These are phyloP conservation scores for Dianthus caryophyllus DNA, from an alignment of 148 eudicot genomes.

Conservation along the genomic window DNA sequence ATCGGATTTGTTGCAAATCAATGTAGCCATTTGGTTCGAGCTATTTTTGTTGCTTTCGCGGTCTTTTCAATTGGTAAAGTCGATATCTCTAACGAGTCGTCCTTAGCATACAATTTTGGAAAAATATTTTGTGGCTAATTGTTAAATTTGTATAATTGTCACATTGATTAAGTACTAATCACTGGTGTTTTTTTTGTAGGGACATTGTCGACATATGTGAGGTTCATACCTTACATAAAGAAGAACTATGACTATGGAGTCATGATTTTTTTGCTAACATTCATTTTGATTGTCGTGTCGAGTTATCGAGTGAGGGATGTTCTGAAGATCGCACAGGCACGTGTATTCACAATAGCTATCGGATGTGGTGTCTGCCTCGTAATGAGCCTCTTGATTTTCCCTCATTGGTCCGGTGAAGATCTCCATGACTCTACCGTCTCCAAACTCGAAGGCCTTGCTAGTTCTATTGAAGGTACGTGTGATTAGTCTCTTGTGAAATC, in stretches of 20 bases:
- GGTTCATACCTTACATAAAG: slow-evolving; percentile 88
- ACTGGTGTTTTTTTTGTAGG: slow-evolving; percentile 51
- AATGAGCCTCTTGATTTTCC: slow-evolving; percentile 72
- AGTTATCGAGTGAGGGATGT: slow-evolving; percentile 70
- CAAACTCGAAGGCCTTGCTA: slow-evolving; percentile 80
- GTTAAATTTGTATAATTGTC: too few relatives aligned
- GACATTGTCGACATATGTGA: slow-evolving; percentile 56
- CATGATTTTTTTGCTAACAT: slow-evolving; percentile 80
- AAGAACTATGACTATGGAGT: slow-evolving; percentile 85
- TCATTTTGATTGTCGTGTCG: slow-evolving; percentile 72
- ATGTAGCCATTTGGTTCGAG: slow-evolving; percentile 43
- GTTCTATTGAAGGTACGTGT: slow-evolving; percentile 58
- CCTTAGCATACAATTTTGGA: not conserved
- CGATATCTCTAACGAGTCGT: not conserved
- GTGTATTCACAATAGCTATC: slow-evolving; percentile 61
- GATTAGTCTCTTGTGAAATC: not conserved
- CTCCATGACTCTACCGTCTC: slow-evolving; percentile 68
- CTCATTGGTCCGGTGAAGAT: slow-evolving; percentile 89
- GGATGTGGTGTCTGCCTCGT: slow-evolving; percentile 77
- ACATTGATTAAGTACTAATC: too few relatives aligned
- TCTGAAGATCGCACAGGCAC: slow-evolving; percentile 61
- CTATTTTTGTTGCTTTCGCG: slow-evolving; percentile 61
- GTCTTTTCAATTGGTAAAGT: slow-evolving; percentile 67
- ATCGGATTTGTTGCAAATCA: slow-evolving; percentile 57
- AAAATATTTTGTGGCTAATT: too few relatives aligned